phyloP scores from a whole-genome alignment of 179 eudicot species.

The Monotropa hypopitys region DNA sequence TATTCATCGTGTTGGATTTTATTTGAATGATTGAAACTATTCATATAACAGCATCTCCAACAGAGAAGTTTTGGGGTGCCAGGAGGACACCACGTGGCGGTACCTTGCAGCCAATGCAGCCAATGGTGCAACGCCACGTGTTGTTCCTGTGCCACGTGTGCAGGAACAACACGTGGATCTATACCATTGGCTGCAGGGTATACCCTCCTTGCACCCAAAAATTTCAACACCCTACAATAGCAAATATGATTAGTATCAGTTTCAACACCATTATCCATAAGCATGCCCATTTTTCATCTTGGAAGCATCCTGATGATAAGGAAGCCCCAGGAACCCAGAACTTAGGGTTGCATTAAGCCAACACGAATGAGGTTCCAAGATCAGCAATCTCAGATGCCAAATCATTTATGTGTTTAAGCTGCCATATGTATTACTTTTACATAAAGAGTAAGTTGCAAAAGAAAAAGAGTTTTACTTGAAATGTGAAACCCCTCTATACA shows the following conservation, averaged over 20 bases:
- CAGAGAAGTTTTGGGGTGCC: no score
- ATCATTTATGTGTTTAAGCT: slow-evolving; percentile 23
- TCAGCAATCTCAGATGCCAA: slow-evolving; percentile 26
- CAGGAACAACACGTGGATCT: no score
- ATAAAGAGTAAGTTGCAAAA: background rate
- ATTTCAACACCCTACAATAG: background rate
- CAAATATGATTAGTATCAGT: background rate
- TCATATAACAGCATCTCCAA: no score
- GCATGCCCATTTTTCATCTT: slow-evolving; percentile 14
- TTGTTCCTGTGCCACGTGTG: no score
- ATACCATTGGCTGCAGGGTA: no score
- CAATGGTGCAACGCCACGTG: no score
- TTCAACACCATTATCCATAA: slow-evolving; percentile 1
- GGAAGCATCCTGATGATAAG: slow-evolving; percentile 29
- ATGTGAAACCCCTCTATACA: background rate
- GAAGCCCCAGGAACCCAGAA: slow-evolving; percentile 14
- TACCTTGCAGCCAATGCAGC: no score
- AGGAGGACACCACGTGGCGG: no score
- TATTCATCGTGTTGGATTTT: no score
- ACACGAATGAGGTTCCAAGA: slow-evolving; percentile 12
- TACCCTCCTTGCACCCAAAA: no score
- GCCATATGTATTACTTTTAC: slow-evolving; percentile 10
- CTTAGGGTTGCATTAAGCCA: background rate
- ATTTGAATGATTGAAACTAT: no score
- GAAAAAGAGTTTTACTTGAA: background rate